Conservation (phyloP, 2,329 filamentous ascomycete species). For the Aspergillus felis region DNA sequence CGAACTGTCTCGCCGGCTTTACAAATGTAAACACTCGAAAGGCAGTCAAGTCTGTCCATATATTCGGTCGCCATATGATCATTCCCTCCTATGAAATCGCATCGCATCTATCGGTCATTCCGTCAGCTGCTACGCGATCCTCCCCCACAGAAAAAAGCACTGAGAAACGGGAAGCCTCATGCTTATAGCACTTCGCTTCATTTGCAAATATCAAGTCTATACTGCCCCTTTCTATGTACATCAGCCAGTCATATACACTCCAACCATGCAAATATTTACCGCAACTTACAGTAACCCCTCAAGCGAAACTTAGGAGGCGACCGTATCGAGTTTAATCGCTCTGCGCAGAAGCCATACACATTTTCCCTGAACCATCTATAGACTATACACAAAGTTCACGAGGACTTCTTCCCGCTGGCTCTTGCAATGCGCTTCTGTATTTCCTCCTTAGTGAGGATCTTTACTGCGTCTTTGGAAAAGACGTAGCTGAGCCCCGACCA, state of each 20-base stretch:
- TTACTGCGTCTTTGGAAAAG: slow-evolving; percentile 85
- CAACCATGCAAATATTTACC: background rate
- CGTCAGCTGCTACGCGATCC: background rate
- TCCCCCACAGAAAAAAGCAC: background rate
- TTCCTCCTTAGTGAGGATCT: slow-evolving; percentile 61
- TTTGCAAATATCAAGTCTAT: background rate
- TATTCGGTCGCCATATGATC: background rate
- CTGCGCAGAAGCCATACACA: background rate
- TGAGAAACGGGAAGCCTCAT: too few species aligned
- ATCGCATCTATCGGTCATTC: background rate
- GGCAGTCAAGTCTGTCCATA: background rate
- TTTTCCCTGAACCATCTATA: background rate
- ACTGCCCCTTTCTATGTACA: background rate
- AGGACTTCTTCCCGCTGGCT: slow-evolving; percentile 25
- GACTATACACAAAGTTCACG: background rate
- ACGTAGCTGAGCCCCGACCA: slow-evolving; percentile 95
- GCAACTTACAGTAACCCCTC: background rate
- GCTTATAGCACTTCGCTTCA: background rate
- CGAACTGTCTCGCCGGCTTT: background rate
- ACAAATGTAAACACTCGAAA: background rate
- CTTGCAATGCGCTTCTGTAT: slow-evolving; percentile 33
- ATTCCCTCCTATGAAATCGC: background rate
- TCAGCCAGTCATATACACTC: background rate
- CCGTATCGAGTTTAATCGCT: background rate
- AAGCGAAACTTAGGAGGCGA: background rate